These are phyloP conservation scores for Microdochium bolleyi DNA, from an alignment of 2,329 filamentous ascomycete species.

Conservation along the genomic window DNA sequence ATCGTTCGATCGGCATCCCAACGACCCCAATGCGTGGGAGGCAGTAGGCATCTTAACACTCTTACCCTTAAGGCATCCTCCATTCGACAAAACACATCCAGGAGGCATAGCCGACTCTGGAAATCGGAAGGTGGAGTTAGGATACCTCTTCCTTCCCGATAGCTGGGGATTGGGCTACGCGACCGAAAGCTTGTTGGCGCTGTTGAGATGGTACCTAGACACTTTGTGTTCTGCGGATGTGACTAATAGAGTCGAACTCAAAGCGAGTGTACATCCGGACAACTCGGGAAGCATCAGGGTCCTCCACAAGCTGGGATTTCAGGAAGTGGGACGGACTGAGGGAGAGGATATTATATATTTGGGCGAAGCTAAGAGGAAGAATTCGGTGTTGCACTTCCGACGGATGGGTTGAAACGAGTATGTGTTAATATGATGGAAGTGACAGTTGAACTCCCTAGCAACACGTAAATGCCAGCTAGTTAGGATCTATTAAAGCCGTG, in stretches of 20 bases:
- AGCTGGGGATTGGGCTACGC: not conserved
- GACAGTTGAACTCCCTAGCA: no score
- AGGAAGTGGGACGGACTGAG: not conserved
- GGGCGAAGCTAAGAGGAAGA: not conserved
- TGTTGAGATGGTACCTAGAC: not conserved
- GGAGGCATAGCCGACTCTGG: not conserved
- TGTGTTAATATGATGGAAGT: no score
- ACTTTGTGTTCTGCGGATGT: not conserved
- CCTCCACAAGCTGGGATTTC: not conserved
- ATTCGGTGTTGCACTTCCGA: not conserved
- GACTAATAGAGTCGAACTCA: not conserved
- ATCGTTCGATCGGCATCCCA: not conserved
- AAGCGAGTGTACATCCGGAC: not conserved
- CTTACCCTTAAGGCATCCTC: not conserved
- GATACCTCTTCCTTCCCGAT: not conserved
- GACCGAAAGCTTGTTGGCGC: not conserved
- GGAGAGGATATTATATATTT: not conserved
- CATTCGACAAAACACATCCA: not conserved
- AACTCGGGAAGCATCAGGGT: not conserved
- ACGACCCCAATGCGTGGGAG: not conserved
- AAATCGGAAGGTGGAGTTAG: not conserved
- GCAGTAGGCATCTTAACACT: not conserved
- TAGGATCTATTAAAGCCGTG: no score
- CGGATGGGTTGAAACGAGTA: not conserved
- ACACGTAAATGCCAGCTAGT: no score